A percentile compares a stretch with the other conserved stretches of the same genome.
Conservation (phyloP, 1,139 yeast species). For the Suhomyces kunorum region DNA sequence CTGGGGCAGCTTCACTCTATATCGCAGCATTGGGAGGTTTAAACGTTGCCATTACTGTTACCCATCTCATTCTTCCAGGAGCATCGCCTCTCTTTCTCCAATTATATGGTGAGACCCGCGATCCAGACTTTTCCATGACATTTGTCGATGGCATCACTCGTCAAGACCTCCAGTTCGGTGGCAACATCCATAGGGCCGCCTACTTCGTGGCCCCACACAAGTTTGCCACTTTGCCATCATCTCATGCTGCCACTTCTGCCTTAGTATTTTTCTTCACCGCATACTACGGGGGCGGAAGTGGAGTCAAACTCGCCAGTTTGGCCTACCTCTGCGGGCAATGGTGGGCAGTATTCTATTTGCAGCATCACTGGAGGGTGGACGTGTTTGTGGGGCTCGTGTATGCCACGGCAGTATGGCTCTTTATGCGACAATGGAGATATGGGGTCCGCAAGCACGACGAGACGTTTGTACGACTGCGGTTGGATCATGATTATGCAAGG, state of each 20-base stretch:
- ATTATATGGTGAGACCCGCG: conserved; percentile 18
- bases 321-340: conserved; percentile 19
- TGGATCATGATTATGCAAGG: conserved; percentile 12
- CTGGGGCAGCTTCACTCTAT: conserved; percentile 19
- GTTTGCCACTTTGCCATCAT: conserved; percentile 21
- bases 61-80: conserved; percentile 19
- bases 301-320: conserved; percentile 14
- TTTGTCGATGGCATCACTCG: conserved; percentile 22
- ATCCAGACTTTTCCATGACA: conserved; percentile 20
- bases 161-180: conserved; percentile 18
- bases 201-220: conserved; percentile 21
- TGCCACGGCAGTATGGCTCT: conserved; percentile 16
- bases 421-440: conserved; percentile 14
- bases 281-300: conserved; percentile 16
- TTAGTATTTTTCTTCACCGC: conserved; percentile 19
- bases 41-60: conserved; percentile 16
- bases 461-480: conserved; percentile 16
- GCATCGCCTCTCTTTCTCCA: conserved; percentile 21
- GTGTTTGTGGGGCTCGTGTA: conserved; percentile 19
- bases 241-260: conserved; percentile 20
- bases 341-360: conserved; percentile 22
- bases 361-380: conserved; percentile 22
- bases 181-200: conserved; percentile 15
- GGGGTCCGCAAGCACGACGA: conserved; percentile 17
- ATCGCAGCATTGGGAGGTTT: conserved; percentile 17